Base-by-base conservation (phyloP, 2,329 filamentous ascomycete genomes). In the Zasmidium citrigriseum region DNA sequence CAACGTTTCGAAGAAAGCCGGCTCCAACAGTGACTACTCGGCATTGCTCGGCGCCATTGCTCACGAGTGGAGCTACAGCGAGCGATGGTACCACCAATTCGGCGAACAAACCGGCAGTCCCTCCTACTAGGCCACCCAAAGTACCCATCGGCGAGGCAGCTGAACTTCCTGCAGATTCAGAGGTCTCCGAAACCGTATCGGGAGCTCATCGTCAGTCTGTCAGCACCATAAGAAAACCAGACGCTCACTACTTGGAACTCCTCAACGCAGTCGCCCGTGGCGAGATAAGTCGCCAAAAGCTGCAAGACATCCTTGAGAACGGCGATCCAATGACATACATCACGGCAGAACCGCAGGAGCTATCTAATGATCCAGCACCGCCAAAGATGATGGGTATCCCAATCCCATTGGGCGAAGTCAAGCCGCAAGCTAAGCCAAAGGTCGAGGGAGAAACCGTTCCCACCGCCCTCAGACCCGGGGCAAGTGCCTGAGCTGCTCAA, bases 231-330 rank as follows among this genome's bases (percentile, higher is more conserved):
- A 22, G 16, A 12, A 48, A 59, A 16, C 52, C 47, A 23, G 51
- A 47, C 47, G 48, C 50, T 9, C 53, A 59, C 20, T 59, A 64
- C 38, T 57, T 64, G 2, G 49, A 48, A 4, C 48, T 64, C 20
- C 52, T 64, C 24, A 57, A 58, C 44, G 55, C 56, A 14, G 59
- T 64, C 4, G 59, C 62, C 2, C 53, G 58, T 44, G 59, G 62
- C 18, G 51, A 53, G 9, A 52, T 64, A 12, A 58, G 34, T 16
- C 62, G 57, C 4, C 62, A 60, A 38, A 56, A 59, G 24, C 49
- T 64, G 18, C 55, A 58, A 27, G 55, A 55, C 23, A 55, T 61
- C 7, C 48, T 59, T 4, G 38, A 51, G 29, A 46, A 23, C 18
- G 52, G 47, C 4, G 34, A 48, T n/a, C 16, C 12, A 2, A 48